Evolutionary conservation across 2,329 filamentous ascomycete genomes (phyloP), one percentile per base, ranked within the genome.

Genomic region (Ceratocystis destructans): DNA sequence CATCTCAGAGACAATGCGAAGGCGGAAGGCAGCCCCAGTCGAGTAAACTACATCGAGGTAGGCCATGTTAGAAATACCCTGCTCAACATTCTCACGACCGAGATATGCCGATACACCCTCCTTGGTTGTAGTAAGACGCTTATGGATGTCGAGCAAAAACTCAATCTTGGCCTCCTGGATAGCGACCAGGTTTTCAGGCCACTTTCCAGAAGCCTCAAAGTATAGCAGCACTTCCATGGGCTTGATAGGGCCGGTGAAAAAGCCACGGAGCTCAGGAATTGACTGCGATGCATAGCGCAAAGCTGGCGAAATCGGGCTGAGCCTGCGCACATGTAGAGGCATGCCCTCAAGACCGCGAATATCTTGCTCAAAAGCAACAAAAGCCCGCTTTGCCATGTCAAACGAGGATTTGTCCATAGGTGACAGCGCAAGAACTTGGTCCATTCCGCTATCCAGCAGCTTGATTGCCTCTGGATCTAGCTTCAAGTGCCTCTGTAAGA

Each of bases 101-200:
- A 97, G 78, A 59, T 85, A 85, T 5, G 86, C 85, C 33, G 78
- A 83, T 50, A 90, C 80, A 53, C 79, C 80, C 7, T 82, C 79
- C 31, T 86, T 83, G 2, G 79, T 76, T 20, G 83, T 80, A 65
- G 83, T 80, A 1, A 99, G 77, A 2, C 90, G 81, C 64, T 87
- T 84, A 62, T 86, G 85, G 66, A 96, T 85, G 71, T 86, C 83
- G 2, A 96, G 77, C 3, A 94, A 79, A 73, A 99, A 96, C 2
- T 95, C 94, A 48, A 95, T 83, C 75, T 99, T 99, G 12, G 91
- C 92, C 72, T 91, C 85, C 74, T 99, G 94, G 66, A 97, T 96
- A 4, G 93, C 92, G 2, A 84, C 84, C 7, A 97, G 77, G 72
- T 95, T 90, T 73, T 97, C 92, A 0, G 94, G 94, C 94, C 94